phyloP scores from a whole-genome alignment of 2,329 filamentous ascomycete genomes.

The Exophiala dermatitidis region DNA sequence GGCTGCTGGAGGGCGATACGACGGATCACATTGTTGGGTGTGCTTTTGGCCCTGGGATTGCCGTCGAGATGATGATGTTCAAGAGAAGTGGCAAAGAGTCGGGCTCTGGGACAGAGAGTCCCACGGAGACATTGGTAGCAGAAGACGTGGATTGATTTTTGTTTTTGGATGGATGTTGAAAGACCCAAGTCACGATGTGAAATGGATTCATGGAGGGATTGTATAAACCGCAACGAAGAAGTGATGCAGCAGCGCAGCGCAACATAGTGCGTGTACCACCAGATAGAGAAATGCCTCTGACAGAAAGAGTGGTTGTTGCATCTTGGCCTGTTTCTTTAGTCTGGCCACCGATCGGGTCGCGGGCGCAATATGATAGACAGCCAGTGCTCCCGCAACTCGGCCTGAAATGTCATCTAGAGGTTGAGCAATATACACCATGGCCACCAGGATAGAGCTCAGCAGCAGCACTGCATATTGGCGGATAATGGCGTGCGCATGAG shows the following conservation, averaged over 20 bases:
- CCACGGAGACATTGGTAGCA: slow-evolving; percentile 23
- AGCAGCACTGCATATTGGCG: slow-evolving; percentile 37
- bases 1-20: slow-evolving; percentile 42
- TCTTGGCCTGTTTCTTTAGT: slow-evolving; percentile 14
- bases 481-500: slow-evolving; percentile 33
- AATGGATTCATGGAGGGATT: background rate
- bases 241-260: slow-evolving; percentile 13
- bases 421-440: slow-evolving; percentile 29
- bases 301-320: slow-evolving; percentile 7
- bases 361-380: slow-evolving; percentile 34
- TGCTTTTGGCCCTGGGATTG: slow-evolving; percentile 63
- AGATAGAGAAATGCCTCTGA: slow-evolving; percentile 26
- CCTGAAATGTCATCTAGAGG: slow-evolving; percentile 28
- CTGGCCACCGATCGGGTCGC: slow-evolving; percentile 27
- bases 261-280: slow-evolving; percentile 21
- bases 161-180: background rate
- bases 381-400: slow-evolving; percentile 31
- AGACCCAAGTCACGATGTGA: background rate
- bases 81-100: slow-evolving; percentile 28
- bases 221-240: slow-evolving; percentile 6
- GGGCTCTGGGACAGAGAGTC: slow-evolving; percentile 22
- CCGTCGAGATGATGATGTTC: slow-evolving; percentile 62
- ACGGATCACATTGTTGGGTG: slow-evolving; percentile 55
- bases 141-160: slow-evolving; percentile 24
- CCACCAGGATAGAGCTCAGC: slow-evolving; percentile 32